Conservation (phyloP, 495 filamentous ascomycete species). For the Pyrenopolyporus hunteri region DNA sequence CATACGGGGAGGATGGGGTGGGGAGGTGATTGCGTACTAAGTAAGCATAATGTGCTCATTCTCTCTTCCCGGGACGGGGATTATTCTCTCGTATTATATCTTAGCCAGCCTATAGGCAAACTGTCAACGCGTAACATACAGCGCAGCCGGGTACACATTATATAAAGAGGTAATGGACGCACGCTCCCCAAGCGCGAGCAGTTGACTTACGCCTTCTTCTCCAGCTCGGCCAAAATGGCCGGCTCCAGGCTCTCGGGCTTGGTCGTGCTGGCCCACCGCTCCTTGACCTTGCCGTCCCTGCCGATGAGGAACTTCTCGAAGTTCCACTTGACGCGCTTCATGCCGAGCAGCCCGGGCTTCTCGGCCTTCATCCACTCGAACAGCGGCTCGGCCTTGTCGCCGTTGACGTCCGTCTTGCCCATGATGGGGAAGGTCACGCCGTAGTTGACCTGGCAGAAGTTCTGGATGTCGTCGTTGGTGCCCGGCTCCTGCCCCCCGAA, state of each 20-base stretch:
- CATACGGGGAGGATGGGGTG: no score
- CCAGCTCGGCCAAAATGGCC: conserved; percentile 70
- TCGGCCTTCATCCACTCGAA: conserved; percentile 88
- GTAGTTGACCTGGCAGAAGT: conserved; percentile 93
- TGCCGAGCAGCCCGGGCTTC: conserved; percentile 80
- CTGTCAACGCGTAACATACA: not conserved
- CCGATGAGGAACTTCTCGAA: conserved; percentile 96
- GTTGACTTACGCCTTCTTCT: conserved; percentile 41
- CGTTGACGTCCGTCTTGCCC: conserved; percentile 92
- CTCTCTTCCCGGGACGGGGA: not conserved
- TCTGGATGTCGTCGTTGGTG: conserved; percentile 85
- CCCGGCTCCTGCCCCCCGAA: conserved; percentile 92
- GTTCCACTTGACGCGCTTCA: conserved; percentile 95
- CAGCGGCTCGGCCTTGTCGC: conserved; percentile 76
- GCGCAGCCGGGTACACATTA: not conserved
- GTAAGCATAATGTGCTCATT: not conserved
- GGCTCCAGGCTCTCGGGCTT: conserved; percentile 83
- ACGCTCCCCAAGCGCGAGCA: conserved; percentile 1
- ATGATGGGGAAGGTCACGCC: conserved; percentile 93
- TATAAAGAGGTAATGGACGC: not conserved
- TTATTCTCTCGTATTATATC: not conserved
- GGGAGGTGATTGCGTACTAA: no score
- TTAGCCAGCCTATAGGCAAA: not conserved
- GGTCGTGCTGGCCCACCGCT: conserved; percentile 80
- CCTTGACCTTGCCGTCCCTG: conserved; percentile 82